A percentile compares a stretch with the other conserved stretches of the same genome.
phyloP scores from a whole-genome alignment of 306 rosid species.

The Vigna trinervia region DNA sequence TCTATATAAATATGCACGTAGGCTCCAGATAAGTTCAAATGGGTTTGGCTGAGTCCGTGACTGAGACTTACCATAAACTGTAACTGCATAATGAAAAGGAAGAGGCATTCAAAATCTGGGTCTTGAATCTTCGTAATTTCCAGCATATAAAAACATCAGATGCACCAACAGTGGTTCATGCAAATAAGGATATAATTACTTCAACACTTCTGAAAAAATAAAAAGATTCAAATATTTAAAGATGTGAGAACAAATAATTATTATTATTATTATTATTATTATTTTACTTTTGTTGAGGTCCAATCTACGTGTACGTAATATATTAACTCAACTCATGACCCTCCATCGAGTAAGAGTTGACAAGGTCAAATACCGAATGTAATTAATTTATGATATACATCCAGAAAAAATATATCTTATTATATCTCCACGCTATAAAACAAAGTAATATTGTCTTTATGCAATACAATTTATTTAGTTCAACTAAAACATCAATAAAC shows the following conservation, averaged over 20 bases:
- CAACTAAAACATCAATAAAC: neutral
- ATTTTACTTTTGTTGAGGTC: neutral
- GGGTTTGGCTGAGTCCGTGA: neutral
- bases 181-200: no score
- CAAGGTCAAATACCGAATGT: neutral
- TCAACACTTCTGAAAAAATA: neutral
- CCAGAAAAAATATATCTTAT: neutral
- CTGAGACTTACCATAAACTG: neutral
- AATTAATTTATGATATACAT: neutral
- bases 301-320: neutral
- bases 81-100: neutral
- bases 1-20: conserved; percentile 7
- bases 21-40: conserved; percentile 4
- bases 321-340: neutral
- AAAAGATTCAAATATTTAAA: no score
- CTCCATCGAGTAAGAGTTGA: neutral
- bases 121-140: neutral
- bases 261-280: no score
- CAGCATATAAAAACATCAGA: neutral
- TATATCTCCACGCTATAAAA: neutral
- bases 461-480: neutral
- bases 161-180: neutral
- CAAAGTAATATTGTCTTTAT: neutral
- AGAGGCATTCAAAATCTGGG: neutral
- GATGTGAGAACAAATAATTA: no score